Conservation (phyloP, 139 green algal genomes). For the Axilococcus clingmanii region DNA sequence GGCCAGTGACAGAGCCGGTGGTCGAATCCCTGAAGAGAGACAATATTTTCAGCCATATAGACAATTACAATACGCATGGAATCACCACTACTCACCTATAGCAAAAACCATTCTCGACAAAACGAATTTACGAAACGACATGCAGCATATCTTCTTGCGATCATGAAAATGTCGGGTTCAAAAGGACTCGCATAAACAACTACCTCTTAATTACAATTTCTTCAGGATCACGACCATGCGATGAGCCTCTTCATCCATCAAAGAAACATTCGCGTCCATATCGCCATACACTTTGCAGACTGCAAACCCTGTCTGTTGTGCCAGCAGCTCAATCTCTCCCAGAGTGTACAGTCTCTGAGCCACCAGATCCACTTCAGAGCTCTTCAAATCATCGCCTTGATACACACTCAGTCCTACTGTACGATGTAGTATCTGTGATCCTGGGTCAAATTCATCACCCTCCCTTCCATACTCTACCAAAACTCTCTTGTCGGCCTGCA, state of each 20-base stretch:
- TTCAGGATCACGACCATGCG: constrained; percentile 12
- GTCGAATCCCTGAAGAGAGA: too few species aligned
- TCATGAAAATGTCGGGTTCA: too few species aligned
- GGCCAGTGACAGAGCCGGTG: too few species aligned
- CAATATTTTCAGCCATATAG: too few species aligned
- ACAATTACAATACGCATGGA: too few species aligned
- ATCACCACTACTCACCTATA: too few species aligned
- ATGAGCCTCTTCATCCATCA: constrained; percentile 20
- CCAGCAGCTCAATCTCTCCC: constrained; percentile 23
- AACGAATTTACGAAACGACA: too few species aligned
- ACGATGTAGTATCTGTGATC: constrained; percentile 20
- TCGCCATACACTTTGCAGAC: constrained; percentile 16
- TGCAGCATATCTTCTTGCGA: too few species aligned
- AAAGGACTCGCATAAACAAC: too few species aligned
- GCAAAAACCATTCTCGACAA: too few species aligned
- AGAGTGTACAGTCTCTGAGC: constrained; percentile 19
- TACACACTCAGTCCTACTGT: constrained; percentile 24
- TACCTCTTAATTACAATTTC: constrained; percentile 1
- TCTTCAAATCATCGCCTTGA: constrained; percentile 1
- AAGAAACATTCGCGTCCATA: constrained; percentile 5
- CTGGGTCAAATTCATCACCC: constrained; percentile 22
- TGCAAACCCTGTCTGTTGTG: constrained; percentile 3
- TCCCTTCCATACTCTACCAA: constrained; percentile 31
- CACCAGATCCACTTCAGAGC: constrained; percentile 14
- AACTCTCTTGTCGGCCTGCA: constrained; percentile 2